Evolutionary conservation across 306 rosid genomes (phyloP), one percentile per base, ranked within the genome.

Genomic region (Begonia loranthoides): DNA sequence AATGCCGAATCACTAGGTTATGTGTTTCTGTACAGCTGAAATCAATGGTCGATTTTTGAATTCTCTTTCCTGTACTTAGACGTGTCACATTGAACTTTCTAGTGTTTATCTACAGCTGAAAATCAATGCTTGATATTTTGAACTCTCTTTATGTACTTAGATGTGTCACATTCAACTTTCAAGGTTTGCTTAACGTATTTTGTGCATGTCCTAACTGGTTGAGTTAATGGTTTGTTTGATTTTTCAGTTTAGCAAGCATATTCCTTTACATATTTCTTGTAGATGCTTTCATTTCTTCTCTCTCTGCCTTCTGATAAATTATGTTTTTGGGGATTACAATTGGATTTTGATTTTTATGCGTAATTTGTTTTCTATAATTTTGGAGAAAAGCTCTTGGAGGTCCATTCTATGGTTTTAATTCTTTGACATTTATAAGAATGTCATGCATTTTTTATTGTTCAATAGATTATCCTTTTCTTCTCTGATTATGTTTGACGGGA

Each of bases 1-100:
- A 69, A 66, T 65, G 68, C 76, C 15, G 87, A 74, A 62, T 65
- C 69, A 46, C 83, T 64, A 77, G 97, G 97, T 84, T 61, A 28
- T 48, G 40, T 67, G 54, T 53, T 61, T 61, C 41, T 75, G 34
- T 45, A 17, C 49, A 15, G n/a, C 51, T 41, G 49, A 57, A 51
- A 61, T 34, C 34, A 40, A 51, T 45, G 45, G 13, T 19, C 36
- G 15, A 13, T 56, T 33, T 67, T 22, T 47, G 13, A 50, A 28
- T 39, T 4, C 15, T 19, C 17, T 50, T 8, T 47, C 24, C 19
- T 59, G 48, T 38, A 59, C 40, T 36, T 43, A 43, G 13, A 0
- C 14, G 14, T 43, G 47, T 43, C 47, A 43, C 36, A 28, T 28
- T 33, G 34, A 58, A 34, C 62, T 34, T 44, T 84, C 59, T 21